Conservation (phyloP, 441 rosid species). For the Biscutella laevigata region DNA sequence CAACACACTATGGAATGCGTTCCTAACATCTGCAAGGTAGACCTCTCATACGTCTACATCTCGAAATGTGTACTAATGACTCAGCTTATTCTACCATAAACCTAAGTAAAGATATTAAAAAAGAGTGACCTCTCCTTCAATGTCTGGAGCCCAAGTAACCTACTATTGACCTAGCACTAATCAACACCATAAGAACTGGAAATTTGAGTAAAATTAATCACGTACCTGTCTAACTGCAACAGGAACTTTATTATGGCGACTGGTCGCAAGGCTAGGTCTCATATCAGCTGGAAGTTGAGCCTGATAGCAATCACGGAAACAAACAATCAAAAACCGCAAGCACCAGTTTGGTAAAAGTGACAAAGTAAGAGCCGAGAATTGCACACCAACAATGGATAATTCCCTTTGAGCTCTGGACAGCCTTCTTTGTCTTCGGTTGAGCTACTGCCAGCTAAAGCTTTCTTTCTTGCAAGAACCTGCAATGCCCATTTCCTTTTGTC, state of each 20-base stretch:
- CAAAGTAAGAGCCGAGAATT: constrained; percentile 4
- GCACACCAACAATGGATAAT: constrained; percentile 77
- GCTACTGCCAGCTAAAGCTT: constrained; percentile 44
- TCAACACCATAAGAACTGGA: not conserved
- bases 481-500: constrained; percentile 97
- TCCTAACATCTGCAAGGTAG: not conserved
- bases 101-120: not conserved
- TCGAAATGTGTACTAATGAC: not conserved
- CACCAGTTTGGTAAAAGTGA: not conserved
- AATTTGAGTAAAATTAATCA: not conserved
- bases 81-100: not conserved
- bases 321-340: constrained; percentile 18
- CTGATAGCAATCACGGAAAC: constrained; percentile 38
- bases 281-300: constrained; percentile 83
- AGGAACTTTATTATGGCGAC: constrained; percentile 79
- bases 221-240: constrained; percentile 82
- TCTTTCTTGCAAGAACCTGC: constrained; percentile 93
- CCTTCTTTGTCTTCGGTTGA: constrained; percentile 46
- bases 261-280: constrained; percentile 67
- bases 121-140: not conserved
- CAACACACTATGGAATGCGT: not conserved
- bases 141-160: constrained; percentile 4
- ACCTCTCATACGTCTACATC: not conserved
- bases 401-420: constrained; percentile 56
- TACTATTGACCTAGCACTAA: not conserved